Percentiles rank a stretch among this genome's conserved stretches.
phyloP scores from a whole-genome alignment of 2,329 filamentous ascomycete genomes.

The Podosphaera aphanis region DNA sequence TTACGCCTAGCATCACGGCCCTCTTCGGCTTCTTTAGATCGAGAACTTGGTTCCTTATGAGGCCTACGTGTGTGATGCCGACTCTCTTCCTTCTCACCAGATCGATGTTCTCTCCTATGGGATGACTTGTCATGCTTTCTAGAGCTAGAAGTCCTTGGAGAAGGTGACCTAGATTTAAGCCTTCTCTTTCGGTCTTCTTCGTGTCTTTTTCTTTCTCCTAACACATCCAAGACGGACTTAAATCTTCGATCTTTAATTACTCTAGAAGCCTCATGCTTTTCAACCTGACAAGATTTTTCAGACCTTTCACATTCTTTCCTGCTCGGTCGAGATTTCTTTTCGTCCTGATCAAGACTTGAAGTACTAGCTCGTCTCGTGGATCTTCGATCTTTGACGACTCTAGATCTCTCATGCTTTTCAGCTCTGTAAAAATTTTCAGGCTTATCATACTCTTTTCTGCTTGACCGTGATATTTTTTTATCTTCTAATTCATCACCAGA shows the following conservation, averaged over 20 bases:
- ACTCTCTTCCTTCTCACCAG: slow-evolving; percentile 5
- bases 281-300: slow-evolving; percentile 2
- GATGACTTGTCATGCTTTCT: slow-evolving; percentile 16
- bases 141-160: slow-evolving; percentile 10
- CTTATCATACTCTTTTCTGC: too few relatives aligned
- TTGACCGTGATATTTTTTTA: too few relatives aligned
- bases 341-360: neutral
- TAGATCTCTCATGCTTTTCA: too few relatives aligned
- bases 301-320: neutral
- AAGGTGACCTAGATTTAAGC: slow-evolving; percentile 9
- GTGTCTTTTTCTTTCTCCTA: slow-evolving; percentile 2
- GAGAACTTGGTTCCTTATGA: slow-evolving; percentile 3
- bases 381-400: neutral
- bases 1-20: slow-evolving; percentile 1
- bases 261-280: slow-evolving; percentile 3
- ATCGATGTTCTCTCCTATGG: slow-evolving; percentile 8
- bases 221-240: slow-evolving; percentile 9
- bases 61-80: slow-evolving; percentile 5
- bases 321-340: neutral
- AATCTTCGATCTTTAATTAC: neutral
- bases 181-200: slow-evolving; percentile 6
- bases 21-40: slow-evolving; percentile 1
- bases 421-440: too few relatives aligned
- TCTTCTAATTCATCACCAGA: too few relatives aligned
- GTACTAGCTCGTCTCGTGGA: neutral